phyloP scores from a whole-genome alignment of 306 rosid genomes.

The Canavalia ensiformis region DNA sequence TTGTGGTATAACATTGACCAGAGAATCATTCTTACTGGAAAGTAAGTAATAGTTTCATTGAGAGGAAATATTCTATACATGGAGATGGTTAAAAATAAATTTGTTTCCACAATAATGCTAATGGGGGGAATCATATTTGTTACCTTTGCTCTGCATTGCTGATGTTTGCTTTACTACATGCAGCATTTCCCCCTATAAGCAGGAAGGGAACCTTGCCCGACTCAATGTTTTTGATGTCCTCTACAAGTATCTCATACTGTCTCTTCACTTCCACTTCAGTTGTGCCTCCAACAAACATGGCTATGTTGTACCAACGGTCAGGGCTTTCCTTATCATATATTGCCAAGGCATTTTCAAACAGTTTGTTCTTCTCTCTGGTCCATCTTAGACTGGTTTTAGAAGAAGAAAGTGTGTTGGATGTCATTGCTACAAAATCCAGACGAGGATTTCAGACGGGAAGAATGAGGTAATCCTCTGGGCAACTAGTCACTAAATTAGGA shows the following conservation, averaged over 20 bases:
- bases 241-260: conserved; percentile 66
- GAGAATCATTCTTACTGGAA: neutral
- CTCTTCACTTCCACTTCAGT: conserved; percentile 74
- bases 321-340: conserved; percentile 67
- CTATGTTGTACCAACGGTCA: conserved; percentile 74
- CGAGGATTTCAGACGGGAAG: conserved; percentile 42
- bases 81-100: neutral
- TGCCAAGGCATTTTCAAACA: conserved; percentile 76
- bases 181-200: conserved; percentile 48
- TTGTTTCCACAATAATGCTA: conserved; percentile 5
- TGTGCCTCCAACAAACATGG: conserved; percentile 68
- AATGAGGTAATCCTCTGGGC: conserved; percentile 33
- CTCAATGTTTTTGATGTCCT: conserved; percentile 70
- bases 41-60: conserved; percentile 18
- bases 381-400: conserved; percentile 52
- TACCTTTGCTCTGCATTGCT: conserved; percentile 57
- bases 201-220: conserved; percentile 75
- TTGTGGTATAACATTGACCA: neutral
- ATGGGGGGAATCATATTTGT: conserved; percentile 29
- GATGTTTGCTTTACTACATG: conserved; percentile 46
- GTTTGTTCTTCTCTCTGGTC: conserved; percentile 68
- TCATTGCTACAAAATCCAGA: conserved; percentile 55
- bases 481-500: conserved; percentile 39
- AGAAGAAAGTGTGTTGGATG: conserved; percentile 49
- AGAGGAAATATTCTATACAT: conserved; percentile 2